phyloP scores from a whole-genome alignment of 1,284 basidiomycete genomes.

The Melampsora larici-populina region DNA sequence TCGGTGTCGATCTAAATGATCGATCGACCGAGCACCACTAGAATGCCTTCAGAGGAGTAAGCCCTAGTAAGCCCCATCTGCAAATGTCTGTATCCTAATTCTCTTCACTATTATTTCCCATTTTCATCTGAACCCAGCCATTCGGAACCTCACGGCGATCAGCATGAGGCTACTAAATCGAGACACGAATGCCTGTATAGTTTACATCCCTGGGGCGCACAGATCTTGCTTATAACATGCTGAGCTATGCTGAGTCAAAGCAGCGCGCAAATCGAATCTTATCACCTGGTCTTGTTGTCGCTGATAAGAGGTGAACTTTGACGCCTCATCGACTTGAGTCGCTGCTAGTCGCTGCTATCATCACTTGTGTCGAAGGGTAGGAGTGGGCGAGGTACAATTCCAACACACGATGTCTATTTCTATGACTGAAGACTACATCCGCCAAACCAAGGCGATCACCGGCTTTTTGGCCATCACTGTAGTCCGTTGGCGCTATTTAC shows the following conservation, averaged over 20 bases:
- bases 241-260: background rate
- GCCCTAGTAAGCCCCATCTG: too few relatives aligned
- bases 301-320: background rate
- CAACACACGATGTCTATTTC: background rate
- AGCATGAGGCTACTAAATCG: background rate
- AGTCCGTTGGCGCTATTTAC: background rate
- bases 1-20: background rate
- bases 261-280: background rate
- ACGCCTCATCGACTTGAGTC: background rate
- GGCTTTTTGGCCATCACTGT: conserved; percentile 1
- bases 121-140: background rate
- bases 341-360: background rate
- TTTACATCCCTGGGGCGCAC: background rate
- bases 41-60: background rate
- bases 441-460: background rate
- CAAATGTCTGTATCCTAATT: background rate
- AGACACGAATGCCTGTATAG: background rate
- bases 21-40: background rate
- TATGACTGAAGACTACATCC: background rate
- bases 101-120: background rate
- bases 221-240: background rate
- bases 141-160: background rate
- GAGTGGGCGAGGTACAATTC: background rate
- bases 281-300: background rate
- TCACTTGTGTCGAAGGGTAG: background rate